Evolutionary conservation across 345 rosid genomes (phyloP), one percentile per base, ranked within the genome.

Genomic region (Heritiera fomes): DNA sequence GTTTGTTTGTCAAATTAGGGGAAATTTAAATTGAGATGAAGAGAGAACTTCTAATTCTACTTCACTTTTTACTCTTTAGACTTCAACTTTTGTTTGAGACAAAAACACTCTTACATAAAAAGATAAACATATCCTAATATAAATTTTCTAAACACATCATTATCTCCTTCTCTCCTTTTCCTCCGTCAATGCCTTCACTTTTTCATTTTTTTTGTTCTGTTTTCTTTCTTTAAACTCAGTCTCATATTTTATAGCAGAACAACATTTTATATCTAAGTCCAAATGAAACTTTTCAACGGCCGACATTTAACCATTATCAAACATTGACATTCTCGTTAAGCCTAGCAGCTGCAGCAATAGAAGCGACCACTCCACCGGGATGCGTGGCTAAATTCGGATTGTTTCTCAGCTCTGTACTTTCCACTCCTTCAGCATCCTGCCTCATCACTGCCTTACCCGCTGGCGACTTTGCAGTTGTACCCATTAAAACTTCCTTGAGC

Each of bases 401-500:
- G 82, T 88, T 92, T 81, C 94, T 87, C 75, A 87, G 80, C 88
- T 94, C 98, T 1, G 92, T 92, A 15, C 86, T 77, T 60, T 23
- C 83, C 65, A 91, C 88, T 9, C 94, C 93, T 72, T 94, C 96
- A 0, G 93, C 94, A 9, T 89, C 98, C 50, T 84, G 87, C 71
- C 89, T 83, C 0, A 94, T 89, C 46, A 52, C 97, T n/a, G 73
- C 89, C 80, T 87, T 92, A 81, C 90, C 96, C 20, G 88, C 87
- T 1, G 84, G 77, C 82, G 90, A 63, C 84, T 87, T 91, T 3
- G 55, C 84, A 0, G 84, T 79, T 0, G 94, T 91, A 28, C 84
- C 97, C 78, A 80, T 73, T 34, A 91, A 81, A 65, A 90, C 84
- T 20, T 85, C 87, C 3, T 49, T 40, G 66, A 90, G 93, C 80